phyloP scores from a whole-genome alignment of 2,329 filamentous ascomycete species.

The Fusarium palustre region DNA sequence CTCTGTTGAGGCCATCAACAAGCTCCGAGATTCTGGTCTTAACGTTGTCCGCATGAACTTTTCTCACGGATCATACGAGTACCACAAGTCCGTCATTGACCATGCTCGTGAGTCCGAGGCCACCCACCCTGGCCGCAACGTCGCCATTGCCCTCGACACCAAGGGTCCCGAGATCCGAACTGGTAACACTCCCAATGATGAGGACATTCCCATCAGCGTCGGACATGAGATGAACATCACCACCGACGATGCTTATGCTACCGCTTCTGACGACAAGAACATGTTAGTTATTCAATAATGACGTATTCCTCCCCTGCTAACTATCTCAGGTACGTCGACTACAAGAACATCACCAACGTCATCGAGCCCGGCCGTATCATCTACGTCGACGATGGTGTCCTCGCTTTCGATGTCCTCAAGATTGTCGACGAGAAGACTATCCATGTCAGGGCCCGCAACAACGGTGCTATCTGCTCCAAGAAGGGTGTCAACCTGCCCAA shows the following conservation, averaged over 20 bases:
- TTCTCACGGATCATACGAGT: constrained; percentile 83
- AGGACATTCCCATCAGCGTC: constrained; percentile 86
- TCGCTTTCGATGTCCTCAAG: constrained; percentile 93
- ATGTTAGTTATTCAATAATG: constrained; percentile 72
- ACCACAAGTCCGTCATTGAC: constrained; percentile 98
- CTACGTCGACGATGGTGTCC: constrained; percentile 98
- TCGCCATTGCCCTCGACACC: constrained; percentile 92
- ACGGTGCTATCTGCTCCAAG: constrained; percentile 97
- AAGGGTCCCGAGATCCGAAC: constrained; percentile 73
- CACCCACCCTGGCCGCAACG: constrained; percentile 80
- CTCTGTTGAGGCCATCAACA: constrained; percentile 96
- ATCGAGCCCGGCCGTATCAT: constrained; percentile 91
- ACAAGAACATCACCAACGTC: constrained; percentile 99
- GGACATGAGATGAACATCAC: constrained; percentile 94
- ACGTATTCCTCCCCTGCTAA: constrained; percentile 8
- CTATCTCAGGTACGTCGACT: constrained; percentile 85
- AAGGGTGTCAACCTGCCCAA: constrained; percentile 99
- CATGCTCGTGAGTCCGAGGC: constrained; percentile 89
- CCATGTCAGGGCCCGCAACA: constrained; percentile 90
- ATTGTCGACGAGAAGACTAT: constrained; percentile 91
- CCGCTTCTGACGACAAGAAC: constrained; percentile 86
- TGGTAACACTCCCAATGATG: constrained; percentile 80
- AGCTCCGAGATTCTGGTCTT: constrained; percentile 88
- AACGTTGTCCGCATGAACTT: constrained; percentile 99
- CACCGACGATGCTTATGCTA: constrained; percentile 92